phyloP scores from a whole-genome alignment of 2,329 filamentous ascomycete species.

The Botrytis tulipae region DNA sequence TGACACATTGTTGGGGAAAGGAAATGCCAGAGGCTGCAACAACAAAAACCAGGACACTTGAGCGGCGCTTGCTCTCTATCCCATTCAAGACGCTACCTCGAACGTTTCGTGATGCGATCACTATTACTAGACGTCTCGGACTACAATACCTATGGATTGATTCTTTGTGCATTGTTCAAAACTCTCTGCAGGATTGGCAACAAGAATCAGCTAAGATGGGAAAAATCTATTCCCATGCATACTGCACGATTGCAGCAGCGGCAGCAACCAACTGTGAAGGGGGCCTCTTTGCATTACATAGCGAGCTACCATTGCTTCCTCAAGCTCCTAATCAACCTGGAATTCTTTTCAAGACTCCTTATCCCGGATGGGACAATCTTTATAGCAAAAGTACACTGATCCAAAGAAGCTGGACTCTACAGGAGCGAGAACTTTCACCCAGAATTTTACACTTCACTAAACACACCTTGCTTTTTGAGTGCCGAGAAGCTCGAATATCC shows the following conservation, averaged over 20 bases:
- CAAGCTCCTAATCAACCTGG: neutral
- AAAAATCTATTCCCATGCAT: slow-evolving; percentile 23
- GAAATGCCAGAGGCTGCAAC: slow-evolving; percentile 20
- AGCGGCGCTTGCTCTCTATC: slow-evolving; percentile 15
- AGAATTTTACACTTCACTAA: slow-evolving; percentile 27
- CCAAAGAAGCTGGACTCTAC: slow-evolving; percentile 30
- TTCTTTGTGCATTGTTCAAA: slow-evolving; percentile 19
- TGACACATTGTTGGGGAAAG: slow-evolving; percentile 22
- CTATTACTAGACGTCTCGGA: slow-evolving; percentile 13
- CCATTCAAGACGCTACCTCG: slow-evolving; percentile 13
- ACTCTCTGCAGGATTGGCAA: slow-evolving; percentile 26
- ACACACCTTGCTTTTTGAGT: slow-evolving; percentile 19
- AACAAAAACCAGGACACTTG: slow-evolving; percentile 17
- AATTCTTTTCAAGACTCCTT: neutral
- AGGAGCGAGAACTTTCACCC: slow-evolving; percentile 24
- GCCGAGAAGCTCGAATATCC: slow-evolving; percentile 10
- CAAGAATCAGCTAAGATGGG: slow-evolving; percentile 26
- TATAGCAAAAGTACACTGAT: slow-evolving; percentile 12
- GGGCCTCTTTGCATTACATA: slow-evolving; percentile 13
- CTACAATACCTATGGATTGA: slow-evolving; percentile 18
- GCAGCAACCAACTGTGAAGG: slow-evolving; percentile 13
- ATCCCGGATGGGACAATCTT: slow-evolving; percentile 13
- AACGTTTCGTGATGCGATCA: slow-evolving; percentile 20
- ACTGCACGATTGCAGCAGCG: slow-evolving; percentile 24
- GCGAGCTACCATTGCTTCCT: slow-evolving; percentile 7